phyloP scores from a whole-genome alignment of 352 stramenopile species.

The Phytophthora citrophthora region DNA sequence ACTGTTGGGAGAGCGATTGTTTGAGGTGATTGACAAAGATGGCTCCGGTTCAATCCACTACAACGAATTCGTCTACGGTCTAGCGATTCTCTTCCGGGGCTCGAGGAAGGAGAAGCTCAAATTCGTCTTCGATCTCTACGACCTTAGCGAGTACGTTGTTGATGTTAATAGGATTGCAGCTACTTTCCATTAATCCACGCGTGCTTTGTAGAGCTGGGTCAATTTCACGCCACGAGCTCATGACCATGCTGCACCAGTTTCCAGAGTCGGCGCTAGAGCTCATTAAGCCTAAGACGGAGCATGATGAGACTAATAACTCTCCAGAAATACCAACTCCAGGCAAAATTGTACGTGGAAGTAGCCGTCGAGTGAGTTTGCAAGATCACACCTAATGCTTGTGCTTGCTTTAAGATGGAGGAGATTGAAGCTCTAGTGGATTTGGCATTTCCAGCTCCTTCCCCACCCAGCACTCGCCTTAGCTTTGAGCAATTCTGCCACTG shows the following conservation, averaged over 20 bases:
- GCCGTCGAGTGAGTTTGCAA: background rate
- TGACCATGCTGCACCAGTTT: conserved; percentile 89
- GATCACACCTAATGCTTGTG: background rate
- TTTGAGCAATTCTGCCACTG: conserved; percentile 90
- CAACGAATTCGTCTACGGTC: conserved; percentile 92
- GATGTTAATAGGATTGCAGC: background rate
- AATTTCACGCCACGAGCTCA: conserved; percentile 85
- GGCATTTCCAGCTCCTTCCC: conserved; percentile 56
- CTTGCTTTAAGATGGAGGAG: conserved; percentile 52
- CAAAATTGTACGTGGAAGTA: conserved; percentile 30
- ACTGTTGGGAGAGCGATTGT: conserved; percentile 91
- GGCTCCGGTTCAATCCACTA: conserved; percentile 88
- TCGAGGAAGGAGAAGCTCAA: conserved; percentile 91
- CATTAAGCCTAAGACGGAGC: conserved; percentile 44
- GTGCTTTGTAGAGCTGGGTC: conserved; percentile 61
- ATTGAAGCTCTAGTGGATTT: conserved; percentile 88
- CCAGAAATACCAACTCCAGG: conserved; percentile 16
- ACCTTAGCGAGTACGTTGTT: conserved; percentile 76
- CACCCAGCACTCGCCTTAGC: conserved; percentile 65
- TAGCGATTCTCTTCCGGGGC: conserved; percentile 88
- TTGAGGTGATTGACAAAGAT: conserved; percentile 93
- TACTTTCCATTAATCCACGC: conserved; percentile 21
- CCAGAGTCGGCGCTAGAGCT: conserved; percentile 73
- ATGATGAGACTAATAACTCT: conserved; percentile 18
- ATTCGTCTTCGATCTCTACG: conserved; percentile 95